Evolutionary conservation across 306 rosid species (phyloP), one percentile per base, ranked within the genome.

Genomic region (Ammopiptanthus mongolicus): DNA sequence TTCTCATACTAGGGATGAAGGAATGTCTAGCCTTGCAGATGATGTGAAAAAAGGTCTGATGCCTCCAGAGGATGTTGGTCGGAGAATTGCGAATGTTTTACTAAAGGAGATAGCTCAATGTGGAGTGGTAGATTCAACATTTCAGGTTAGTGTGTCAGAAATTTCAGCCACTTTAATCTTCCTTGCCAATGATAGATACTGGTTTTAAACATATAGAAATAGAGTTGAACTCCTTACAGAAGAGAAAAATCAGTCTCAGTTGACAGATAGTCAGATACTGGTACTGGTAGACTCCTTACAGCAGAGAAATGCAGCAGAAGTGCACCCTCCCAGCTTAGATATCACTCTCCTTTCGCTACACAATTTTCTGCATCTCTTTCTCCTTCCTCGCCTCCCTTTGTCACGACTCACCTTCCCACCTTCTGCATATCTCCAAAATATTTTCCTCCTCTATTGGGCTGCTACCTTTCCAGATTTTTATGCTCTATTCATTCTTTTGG

Each of bases 101-200:
- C 91, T 95, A 0, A 88, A 85, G 80, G 97, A 95, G 88, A 90
- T 95, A 23, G 77, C 78, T 76, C 96, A 88, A 69, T 89, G 86
- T 36, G 97, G 99, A 46, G 97, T 95, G 57, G 93, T 95, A 18
- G 99, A 92, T 85, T 95, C 97, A 2, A 82, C 99, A 6, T 89
- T 92, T 75, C 97, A 95, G 97, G 98, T 95, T 80, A 65, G 87
- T 44, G 5, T 53, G 36, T 64, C 51, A 64, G 50, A 51, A 78
- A n/a, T 53, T 48, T 65, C 37, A 21, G 31, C 53, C 8, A 6
- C 68, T 73, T 11, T 50, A 29, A 25, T 57, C 65, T 19, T 59
- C 36, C 12, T 57, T 65, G 34, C 61, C 47, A 15, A 62, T 71
- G 77, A 52, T 71, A 10, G 67, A 18, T 62, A 41, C 29, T 37